Evolutionary conservation across 2,329 filamentous ascomycete species (phyloP).

Genomic region (Endoconidiophora laricicola): DNA sequence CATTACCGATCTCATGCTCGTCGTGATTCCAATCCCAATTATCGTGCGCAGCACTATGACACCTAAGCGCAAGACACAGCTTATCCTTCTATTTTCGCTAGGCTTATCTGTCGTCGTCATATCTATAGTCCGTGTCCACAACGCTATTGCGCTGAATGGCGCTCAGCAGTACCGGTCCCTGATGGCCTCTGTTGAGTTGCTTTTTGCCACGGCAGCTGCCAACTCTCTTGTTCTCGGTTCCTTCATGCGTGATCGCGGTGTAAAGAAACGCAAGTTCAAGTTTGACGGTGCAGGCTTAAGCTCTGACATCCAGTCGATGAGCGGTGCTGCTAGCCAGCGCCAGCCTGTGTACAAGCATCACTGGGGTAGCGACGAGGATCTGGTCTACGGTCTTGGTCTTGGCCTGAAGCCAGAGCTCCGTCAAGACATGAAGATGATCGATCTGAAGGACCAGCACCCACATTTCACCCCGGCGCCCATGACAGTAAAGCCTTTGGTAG

Average conservation of each 20-base stretch:
- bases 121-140: slow-evolving; percentile 65
- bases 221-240: slow-evolving; percentile 84
- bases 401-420: slow-evolving; percentile 40
- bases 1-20: slow-evolving; percentile 71
- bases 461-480: slow-evolving; percentile 23
- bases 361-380: slow-evolving; percentile 83
- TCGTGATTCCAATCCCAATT: slow-evolving; percentile 79
- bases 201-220: slow-evolving; percentile 73
- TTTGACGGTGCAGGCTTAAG: slow-evolving; percentile 15
- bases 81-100: slow-evolving; percentile 67
- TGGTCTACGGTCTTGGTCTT: slow-evolving; percentile 66
- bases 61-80: slow-evolving; percentile 59
- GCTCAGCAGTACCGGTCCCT: slow-evolving; percentile 77
- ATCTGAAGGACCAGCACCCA: slow-evolving; percentile 17
- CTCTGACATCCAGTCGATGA: slow-evolving; percentile 5
- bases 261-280: slow-evolving; percentile 79
- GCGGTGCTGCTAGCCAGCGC: slow-evolving; percentile 25
- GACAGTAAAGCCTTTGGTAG: background rate
- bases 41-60: slow-evolving; percentile 65
- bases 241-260: slow-evolving; percentile 75
- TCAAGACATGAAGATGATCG: slow-evolving; percentile 15
- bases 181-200: slow-evolving; percentile 74
- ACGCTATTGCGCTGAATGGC: slow-evolving; percentile 54
- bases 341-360: slow-evolving; percentile 34
- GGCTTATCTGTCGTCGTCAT: slow-evolving; percentile 66